These are phyloP conservation scores for Suillus placidus DNA, from an alignment of 768 basidiomycete genomes.

Conservation along the genomic window DNA sequence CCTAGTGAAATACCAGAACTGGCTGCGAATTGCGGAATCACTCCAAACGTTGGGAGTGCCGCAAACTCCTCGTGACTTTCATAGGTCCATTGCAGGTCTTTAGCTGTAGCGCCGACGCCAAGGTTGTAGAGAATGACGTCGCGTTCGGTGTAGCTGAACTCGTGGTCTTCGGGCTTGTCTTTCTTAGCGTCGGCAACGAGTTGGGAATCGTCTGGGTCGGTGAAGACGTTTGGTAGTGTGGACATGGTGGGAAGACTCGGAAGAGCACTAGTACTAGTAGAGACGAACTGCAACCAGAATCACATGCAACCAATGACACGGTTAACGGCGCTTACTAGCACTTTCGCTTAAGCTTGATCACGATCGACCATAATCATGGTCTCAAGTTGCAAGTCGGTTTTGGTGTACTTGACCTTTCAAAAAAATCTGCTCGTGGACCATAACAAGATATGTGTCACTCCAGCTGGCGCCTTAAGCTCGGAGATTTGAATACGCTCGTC, in stretches of 20 bases:
- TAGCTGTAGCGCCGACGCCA: slow-evolving; percentile 90
- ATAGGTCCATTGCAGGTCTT: slow-evolving; percentile 89
- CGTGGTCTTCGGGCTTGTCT: slow-evolving; percentile 49
- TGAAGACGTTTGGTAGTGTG: slow-evolving; percentile 53
- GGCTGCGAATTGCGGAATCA: slow-evolving; percentile 87
- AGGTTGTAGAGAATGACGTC: slow-evolving; percentile 96
- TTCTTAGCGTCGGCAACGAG: slow-evolving; percentile 84
- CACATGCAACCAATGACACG: slow-evolving; percentile 2
- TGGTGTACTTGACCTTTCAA: not conserved
- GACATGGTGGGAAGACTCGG: slow-evolving; percentile 31
- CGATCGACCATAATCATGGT: not conserved
- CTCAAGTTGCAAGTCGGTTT: not conserved
- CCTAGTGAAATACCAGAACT: slow-evolving; percentile 70
- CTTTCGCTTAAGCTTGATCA: no score
- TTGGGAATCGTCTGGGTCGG: slow-evolving; percentile 81
- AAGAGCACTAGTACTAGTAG: not conserved
- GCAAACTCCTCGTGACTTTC: slow-evolving; percentile 87
- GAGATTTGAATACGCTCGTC: not conserved
- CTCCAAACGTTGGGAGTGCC: slow-evolving; percentile 92
- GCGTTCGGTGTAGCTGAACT: slow-evolving; percentile 81
- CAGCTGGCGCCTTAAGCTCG: not conserved
- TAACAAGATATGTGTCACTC: not conserved
- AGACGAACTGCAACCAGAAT: slow-evolving; percentile 3
- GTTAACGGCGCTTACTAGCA: no score
- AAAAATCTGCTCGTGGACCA: not conserved